Base-by-base conservation (phyloP, 768 basidiomycete species). In the Hydnum rufescens region DNA sequence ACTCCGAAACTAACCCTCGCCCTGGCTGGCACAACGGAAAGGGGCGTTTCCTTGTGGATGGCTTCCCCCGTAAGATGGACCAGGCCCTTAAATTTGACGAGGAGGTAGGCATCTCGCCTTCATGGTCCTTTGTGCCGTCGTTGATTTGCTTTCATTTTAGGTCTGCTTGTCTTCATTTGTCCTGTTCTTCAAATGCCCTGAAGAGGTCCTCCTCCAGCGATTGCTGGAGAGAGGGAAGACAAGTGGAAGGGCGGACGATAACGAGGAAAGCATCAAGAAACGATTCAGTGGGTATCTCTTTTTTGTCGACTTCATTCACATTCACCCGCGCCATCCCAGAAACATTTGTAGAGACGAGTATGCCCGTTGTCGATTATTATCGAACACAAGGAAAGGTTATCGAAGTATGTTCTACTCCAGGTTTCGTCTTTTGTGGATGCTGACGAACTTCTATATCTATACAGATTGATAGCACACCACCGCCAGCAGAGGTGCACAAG, bases 1-100 rank as follows among this genome's bases (percentile, higher is more conserved):
- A 70, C 6, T 67, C 71, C 4, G n/a, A n/a, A n/a, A n/a, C n/a
- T n/a, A n/a, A n/a, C n/a, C n/a, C n/a, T n/a, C n/a, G n/a, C n/a
- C 43, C 46, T 31, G 78, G 75, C 22, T 90, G 87, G 88, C 64
- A 64, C 5, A 67, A 74, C 30, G 85, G 81, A 25, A 69, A 67
- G 51, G 87, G 86, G 31, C 78, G 88, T 44, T 99, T 97, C 71
- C 72, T 97, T 59, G 80, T 99, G 56, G 93, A 99, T 57, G 95
- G 93, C 1, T 97, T 97, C 67, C 95, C 93, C 52, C 76, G 93
- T 55, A 90, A 97, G 71, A 90, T 97, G 89, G 95, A 99, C 64
- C 95, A 99, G 67, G 93, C 92, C 0, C 55, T 80, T 60, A 78
- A 79, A 63, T 99, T 96, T 62, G 93, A 97, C 60, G 71, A 83